Evolutionary conservation across 345 rosid genomes (phyloP), one percentile per base, ranked within the genome.

Genomic region (Aquilaria yunnanensis): DNA sequence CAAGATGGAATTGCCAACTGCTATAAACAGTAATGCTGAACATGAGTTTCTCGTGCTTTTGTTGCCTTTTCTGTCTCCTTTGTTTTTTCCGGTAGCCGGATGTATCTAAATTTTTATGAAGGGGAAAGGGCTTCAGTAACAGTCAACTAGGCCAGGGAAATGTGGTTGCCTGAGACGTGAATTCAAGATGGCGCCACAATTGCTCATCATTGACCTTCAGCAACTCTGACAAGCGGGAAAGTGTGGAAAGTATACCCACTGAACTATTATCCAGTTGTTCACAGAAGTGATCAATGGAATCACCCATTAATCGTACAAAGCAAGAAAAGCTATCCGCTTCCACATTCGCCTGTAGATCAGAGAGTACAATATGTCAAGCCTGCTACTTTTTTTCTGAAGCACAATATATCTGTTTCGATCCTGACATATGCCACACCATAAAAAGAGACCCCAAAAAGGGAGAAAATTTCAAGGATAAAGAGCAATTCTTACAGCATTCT

Each of bases 221-320:
- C 54, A 84, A 68, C 51, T 82, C 86, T 23, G 85, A 57, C 75
- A 87, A 75, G 60, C 73, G 79, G 49, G 84, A 79, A 65, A 84
- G 84, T 55, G 94, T 82, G 51, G 88, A 70, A 54, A 84, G 83
- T 60, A 87, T 87, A 48, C 90, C 90, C 50, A 69, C 86, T 0
- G 88, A 67, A 74, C 90, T 87, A 58, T 87, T 80, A 67, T 87
- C 94, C 67, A 87, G 45, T 67, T 80, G 88, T 66, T 84, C 79
- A 65, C 94, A 84, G 63, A 87, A 82, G 70, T 87, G 88, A 67
- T 87, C 94, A 69, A 87, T 83, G 2, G 88, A 87, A 52, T 87
- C 90, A 10, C 90, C 68, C 66, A 87, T 52, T 45, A 87, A 72
- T 49, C 82, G 67, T 47, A 84, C 84, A 74, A 87, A 84, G 52